Evolutionary conservation across 805 yeast genomes (phyloP), one percentile per base, ranked within the genome.

Genomic region (Candida michaelii): DNA sequence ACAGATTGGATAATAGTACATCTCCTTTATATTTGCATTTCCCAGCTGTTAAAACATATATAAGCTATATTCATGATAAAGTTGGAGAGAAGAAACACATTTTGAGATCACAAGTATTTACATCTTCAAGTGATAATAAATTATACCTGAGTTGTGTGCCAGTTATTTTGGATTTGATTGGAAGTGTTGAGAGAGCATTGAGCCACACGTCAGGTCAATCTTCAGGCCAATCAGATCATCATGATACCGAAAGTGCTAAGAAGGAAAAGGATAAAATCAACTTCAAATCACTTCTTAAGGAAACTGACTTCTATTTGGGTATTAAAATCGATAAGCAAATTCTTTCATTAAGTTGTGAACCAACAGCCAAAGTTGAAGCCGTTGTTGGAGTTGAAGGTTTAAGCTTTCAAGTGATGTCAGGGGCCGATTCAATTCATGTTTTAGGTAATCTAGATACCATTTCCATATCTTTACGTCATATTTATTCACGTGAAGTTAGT

Each of bases 281-380:
- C 18, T 62, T 65, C 23, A 56, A 55, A 11, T 50, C 51, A 16
- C 24, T 84, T 2, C 58, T 85, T 19, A 68, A 73, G 30, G 76
- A 78, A 21, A 57, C 84, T 40, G 89, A 85, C 48, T 51, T 88
- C 21, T 80, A 79, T 39, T 61, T 85, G 42, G 80, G 84, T 0
- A 49, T 90, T 5, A 70, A 75, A 30, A 75, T 90, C 40, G 89
- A 80, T 15, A 77, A 82, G 25, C 99, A 93, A 58, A 77, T 76
- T 33, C 58, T 93, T 16, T 76, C 85, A 2, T 67, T 93, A 40
- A 85, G 95, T 51, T 93, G 99, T 72, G 91, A 87, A 47, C 99
- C 99, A 1, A 83, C 83, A 13, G 98, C 98, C 0, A 89, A 87
- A 56, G 93, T 93, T 1, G 89, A 89, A 29, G 95, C 97, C 0